phyloP scores from a whole-genome alignment of 2,329 filamentous ascomycete genomes.

The Metarhizium robertsii region DNA sequence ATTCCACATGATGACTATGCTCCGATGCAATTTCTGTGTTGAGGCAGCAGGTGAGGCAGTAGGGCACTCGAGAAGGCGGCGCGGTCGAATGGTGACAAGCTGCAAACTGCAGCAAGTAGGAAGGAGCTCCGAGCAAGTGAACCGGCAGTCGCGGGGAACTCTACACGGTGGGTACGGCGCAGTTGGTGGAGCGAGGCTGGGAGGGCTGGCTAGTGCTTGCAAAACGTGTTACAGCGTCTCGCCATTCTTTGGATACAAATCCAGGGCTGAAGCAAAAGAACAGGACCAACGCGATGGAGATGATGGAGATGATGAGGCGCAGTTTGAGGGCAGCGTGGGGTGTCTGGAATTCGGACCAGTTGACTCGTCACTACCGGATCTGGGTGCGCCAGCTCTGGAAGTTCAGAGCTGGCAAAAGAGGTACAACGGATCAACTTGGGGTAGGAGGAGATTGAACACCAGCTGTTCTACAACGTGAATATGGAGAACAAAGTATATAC shows the following conservation, averaged over 20 bases:
- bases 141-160: slow-evolving; percentile 3
- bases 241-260: slow-evolving; percentile 11
- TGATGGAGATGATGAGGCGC: background rate
- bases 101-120: background rate
- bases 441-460: too few species aligned
- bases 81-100: slow-evolving; percentile 1
- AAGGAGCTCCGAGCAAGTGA: background rate
- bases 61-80: background rate
- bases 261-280: background rate
- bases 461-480: too few species aligned
- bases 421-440: too few species aligned
- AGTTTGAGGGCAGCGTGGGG: slow-evolving; percentile 1
- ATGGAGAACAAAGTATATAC: too few species aligned
- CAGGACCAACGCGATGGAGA: background rate
- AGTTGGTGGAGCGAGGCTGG: slow-evolving; percentile 2
- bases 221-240: slow-evolving; percentile 9
- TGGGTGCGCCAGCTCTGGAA: background rate
- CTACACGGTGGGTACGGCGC: slow-evolving; percentile 2
- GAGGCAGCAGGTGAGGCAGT: background rate
- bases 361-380: background rate
- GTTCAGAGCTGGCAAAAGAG: background rate
- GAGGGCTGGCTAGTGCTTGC: slow-evolving; percentile 8
- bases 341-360: background rate
- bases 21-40: background rate
- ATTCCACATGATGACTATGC: slow-evolving; percentile 69